phyloP scores from a whole-genome alignment of 331 rosid species.

The Phaseolus coccineus region DNA sequence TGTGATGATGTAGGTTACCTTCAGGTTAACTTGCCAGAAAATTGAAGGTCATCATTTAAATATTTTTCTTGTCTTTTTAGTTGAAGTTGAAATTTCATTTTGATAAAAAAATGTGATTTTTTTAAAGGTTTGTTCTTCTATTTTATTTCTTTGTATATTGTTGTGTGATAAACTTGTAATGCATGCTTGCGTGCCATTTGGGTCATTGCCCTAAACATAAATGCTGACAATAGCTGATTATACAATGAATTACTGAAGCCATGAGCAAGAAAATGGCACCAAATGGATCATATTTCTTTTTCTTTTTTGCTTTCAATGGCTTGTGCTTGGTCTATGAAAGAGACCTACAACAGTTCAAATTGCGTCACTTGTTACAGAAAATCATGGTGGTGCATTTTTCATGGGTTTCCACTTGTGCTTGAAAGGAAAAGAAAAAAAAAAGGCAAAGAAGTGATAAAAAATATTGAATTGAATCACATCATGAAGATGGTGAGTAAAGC shows the following conservation, averaged over 20 bases:
- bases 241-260: conserved; percentile 33
- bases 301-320: neutral
- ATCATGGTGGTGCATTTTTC: conserved; percentile 27
- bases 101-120: neutral
- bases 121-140: neutral
- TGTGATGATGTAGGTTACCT: conserved; percentile 3
- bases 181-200: conserved; percentile 51
- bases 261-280: conserved; percentile 5
- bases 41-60: neutral
- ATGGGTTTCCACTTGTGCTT: conserved; percentile 47
- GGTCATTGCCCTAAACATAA: conserved; percentile 29
- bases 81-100: neutral
- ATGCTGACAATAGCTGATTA: conserved; percentile 22
- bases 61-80: neutral
- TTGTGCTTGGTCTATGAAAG: conserved; percentile 50
- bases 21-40: neutral
- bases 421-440: neutral
- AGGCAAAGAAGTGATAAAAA: too few species aligned
- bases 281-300: conserved; percentile 13
- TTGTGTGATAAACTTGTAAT: neutral
- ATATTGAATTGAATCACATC: conserved; percentile 38
- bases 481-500: conserved; percentile 42
- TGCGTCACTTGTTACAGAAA: conserved; percentile 18
- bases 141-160: conserved; percentile 24
- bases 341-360: conserved; percentile 41